Base-by-base conservation (phyloP, 2,329 filamentous ascomycete species). In the Colletotrichum tropicicola region DNA sequence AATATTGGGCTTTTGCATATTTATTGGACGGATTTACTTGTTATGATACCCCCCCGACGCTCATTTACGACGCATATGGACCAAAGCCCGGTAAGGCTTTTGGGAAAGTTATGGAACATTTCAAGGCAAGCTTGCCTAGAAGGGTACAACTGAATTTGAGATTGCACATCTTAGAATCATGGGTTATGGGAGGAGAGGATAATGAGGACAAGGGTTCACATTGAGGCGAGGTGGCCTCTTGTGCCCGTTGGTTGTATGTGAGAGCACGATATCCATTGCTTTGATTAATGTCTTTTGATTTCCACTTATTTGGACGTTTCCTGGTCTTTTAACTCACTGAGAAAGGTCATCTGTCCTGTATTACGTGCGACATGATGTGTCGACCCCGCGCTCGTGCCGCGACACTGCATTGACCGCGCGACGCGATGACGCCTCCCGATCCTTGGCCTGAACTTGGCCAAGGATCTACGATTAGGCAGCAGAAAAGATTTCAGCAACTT, bases 31-130 rank as follows among this genome's bases (percentile, higher is more conserved):
- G 17, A 41, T 21, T 30, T 41, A 21, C n/a, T 59, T 28, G 23
- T 25, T 17, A 59, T 35, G 52, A 49, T 64, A 64, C 52, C 52
- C 52, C 39, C 52, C 48, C 19, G 44, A 64, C 63, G 30, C 59
- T 66, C 63, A 7, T 60, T 66, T 28, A 52, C n/a, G 39, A 41
- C 39, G 23, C 27, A 21, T 23, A 21, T 21, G 30, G 23, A 12
- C 25, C 17, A 6, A 7, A 48, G 17, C 10, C 23, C 9, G 9
- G 37, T 28, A 10, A 17, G 25, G 12, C 59, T 48, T 53, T 27
- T 30, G 5, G 32, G 15, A 12, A 7, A 27, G n/a, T 5, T 23
- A 10, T 21, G 21, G 39, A 8, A 57, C n/a, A 57, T 9, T 19
- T 2, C 6, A 13, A 3, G 54, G 54, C 43, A 8, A 39, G 1